Percentiles rank a stretch among this genome's conserved stretches.
phyloP scores from a whole-genome alignment of 73 alveolate species.

The Uronychia setigera region DNA sequence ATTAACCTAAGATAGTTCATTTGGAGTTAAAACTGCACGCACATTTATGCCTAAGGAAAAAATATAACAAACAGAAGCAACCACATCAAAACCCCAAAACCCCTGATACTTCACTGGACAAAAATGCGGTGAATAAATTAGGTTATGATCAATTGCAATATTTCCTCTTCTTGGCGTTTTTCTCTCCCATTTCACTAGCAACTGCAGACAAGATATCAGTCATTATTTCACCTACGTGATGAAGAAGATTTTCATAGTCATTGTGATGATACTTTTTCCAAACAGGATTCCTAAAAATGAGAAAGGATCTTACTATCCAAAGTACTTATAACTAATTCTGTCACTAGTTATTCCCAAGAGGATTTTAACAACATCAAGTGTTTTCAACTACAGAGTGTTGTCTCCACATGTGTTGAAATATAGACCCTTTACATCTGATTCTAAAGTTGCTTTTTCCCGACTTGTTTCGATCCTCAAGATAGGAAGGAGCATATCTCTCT shows the following conservation, averaged over 20 bases:
- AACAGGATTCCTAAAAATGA: neutral
- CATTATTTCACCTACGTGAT: constrained; percentile 24
- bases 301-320: neutral
- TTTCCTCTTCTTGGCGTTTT: too few relatives aligned
- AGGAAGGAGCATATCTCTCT: constrained; percentile 39
- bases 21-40: neutral
- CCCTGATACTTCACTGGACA: too few relatives aligned
- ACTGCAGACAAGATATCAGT: too few relatives aligned
- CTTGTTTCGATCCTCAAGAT: constrained; percentile 15
- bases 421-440: constrained; percentile 8
- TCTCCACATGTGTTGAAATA: constrained; percentile 4
- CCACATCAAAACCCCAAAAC: too few relatives aligned
- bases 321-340: neutral
- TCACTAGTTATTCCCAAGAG: constrained; percentile 56
- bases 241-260: constrained; percentile 25
- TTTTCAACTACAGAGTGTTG: constrained; percentile 6
- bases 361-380: constrained; percentile 57
- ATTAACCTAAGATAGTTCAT: neutral
- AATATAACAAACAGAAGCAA: too few relatives aligned
- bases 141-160: too few relatives aligned
- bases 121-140: too few relatives aligned
- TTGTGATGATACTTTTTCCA: constrained; percentile 28
- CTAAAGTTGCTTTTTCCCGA: constrained; percentile 17
- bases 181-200: too few relatives aligned
- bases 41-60: neutral